phyloP scores from a whole-genome alignment of 1,284 basidiomycete species.

The Kwoniella shivajii region DNA sequence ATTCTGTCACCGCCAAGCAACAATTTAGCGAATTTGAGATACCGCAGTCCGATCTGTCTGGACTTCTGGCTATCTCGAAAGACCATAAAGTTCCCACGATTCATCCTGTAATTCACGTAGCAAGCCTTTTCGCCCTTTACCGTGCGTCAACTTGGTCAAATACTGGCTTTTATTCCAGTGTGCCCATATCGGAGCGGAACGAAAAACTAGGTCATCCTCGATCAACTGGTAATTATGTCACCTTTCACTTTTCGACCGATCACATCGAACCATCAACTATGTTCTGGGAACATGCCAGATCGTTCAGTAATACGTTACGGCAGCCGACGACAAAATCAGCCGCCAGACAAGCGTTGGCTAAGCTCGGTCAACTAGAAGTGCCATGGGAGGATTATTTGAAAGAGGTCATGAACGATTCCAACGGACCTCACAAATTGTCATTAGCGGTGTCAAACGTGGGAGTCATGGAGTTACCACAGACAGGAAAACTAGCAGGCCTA shows the following conservation, averaged over 20 bases:
- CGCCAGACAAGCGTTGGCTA: conserved; percentile 5
- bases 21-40: conserved; percentile 5
- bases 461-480: conserved; percentile 6
- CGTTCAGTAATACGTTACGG: background rate
- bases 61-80: conserved; percentile 2
- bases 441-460: conserved; percentile 15
- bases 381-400: conserved; percentile 7
- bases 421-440: conserved; percentile 10
- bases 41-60: background rate
- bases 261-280: background rate
- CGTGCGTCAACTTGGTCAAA: background rate
- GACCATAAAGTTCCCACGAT: conserved; percentile 3
- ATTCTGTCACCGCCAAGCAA: conserved; percentile 8
- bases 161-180: conserved; percentile 2
- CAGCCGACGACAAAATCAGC: background rate
- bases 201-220: conserved; percentile 9
- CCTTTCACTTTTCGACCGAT: conserved; percentile 9
- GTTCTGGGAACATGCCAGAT: conserved; percentile 9
- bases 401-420: conserved; percentile 1
- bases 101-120: conserved; percentile 9
- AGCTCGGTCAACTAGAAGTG: background rate
- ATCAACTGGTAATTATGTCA: conserved; percentile 14
- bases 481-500: conserved; percentile 6
- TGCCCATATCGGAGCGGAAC: conserved; percentile 10
- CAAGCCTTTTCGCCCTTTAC: conserved; percentile 7